Evolutionary conservation across 495 filamentous ascomycete genomes (phyloP).

Genomic region (Tetracladium marchalianum): DNA sequence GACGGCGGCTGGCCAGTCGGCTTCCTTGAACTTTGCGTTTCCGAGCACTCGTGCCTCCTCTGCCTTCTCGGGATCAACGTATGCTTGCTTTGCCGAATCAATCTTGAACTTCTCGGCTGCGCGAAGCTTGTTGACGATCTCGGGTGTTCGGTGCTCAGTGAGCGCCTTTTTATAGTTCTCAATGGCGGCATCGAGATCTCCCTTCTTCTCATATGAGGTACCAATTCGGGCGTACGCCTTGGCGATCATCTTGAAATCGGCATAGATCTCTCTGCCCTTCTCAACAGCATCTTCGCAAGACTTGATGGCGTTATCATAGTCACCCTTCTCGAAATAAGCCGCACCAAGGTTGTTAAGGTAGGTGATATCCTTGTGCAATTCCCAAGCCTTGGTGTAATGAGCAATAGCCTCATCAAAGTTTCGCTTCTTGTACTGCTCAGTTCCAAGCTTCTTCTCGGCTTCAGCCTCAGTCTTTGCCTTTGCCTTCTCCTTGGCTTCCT

Average conservation of each 20-base stretch:
- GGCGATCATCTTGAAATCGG: constrained; percentile 95
- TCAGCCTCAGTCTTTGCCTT: constrained; percentile 91
- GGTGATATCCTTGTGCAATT: constrained; percentile 87
- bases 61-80: constrained; percentile 83
- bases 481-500: constrained; percentile 71
- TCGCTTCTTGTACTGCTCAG: constrained; percentile 94
- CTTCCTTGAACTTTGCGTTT: constrained; percentile 92
- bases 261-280: constrained; percentile 73
- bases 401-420: constrained; percentile 89
- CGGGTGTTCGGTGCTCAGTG: constrained; percentile 93
- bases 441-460: constrained; percentile 88
- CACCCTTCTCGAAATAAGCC: constrained; percentile 91
- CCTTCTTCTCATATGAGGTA: constrained; percentile 78
- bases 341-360: constrained; percentile 96
- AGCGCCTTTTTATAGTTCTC: constrained; percentile 87
- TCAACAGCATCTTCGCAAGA: constrained; percentile 80
- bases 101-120: constrained; percentile 85
- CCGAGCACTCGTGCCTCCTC: constrained; percentile 93
- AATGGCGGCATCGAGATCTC: constrained; percentile 72
- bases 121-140: constrained; percentile 85
- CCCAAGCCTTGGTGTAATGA: constrained; percentile 95
- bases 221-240: constrained; percentile 95
- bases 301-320: constrained; percentile 77
- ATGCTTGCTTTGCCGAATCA: constrained; percentile 64
- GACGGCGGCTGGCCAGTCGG: constrained; percentile 92